A percentile compares a stretch with the other conserved stretches of the same genome.
These are phyloP conservation scores for Astrocystis sublimbata DNA, from an alignment of 495 filamentous ascomycete species.

Conservation along the genomic window DNA sequence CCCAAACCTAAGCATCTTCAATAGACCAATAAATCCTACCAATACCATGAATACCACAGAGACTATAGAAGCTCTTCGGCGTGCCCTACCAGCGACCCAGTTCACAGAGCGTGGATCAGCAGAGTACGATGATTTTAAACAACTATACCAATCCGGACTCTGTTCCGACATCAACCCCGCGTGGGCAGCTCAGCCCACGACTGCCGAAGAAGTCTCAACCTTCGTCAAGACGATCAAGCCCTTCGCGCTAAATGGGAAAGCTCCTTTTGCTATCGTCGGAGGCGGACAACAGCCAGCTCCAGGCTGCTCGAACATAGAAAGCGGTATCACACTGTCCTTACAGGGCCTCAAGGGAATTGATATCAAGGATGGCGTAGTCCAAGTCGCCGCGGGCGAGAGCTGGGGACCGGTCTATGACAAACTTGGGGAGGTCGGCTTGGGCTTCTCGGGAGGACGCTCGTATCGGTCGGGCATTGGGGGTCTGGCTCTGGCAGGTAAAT, in stretches of 20 bases:
- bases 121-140: neutral
- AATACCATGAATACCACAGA: neutral
- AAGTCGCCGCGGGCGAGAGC: constrained; percentile 17
- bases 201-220: constrained; percentile 9
- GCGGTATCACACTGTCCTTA: constrained; percentile 21
- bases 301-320: constrained; percentile 32
- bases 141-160: neutral
- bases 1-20: too few relatives aligned
- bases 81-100: neutral
- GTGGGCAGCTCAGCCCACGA: constrained; percentile 8
- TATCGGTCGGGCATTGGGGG: constrained; percentile 15
- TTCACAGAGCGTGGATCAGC: neutral
- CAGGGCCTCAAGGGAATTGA: constrained; percentile 11
- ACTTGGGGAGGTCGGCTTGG: constrained; percentile 33
- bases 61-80: neutral
- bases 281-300: constrained; percentile 33
- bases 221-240: constrained; percentile 19
- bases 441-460: constrained; percentile 15
- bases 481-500: neutral
- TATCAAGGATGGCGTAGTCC: constrained; percentile 11
- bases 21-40: neutral
- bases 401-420: constrained; percentile 21
- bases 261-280: constrained; percentile 35
- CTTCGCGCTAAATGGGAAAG: neutral
- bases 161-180: constrained; percentile 7